phyloP scores from a whole-genome alignment of 352 stramenopile species.

The Phytopythium aichiense region DNA sequence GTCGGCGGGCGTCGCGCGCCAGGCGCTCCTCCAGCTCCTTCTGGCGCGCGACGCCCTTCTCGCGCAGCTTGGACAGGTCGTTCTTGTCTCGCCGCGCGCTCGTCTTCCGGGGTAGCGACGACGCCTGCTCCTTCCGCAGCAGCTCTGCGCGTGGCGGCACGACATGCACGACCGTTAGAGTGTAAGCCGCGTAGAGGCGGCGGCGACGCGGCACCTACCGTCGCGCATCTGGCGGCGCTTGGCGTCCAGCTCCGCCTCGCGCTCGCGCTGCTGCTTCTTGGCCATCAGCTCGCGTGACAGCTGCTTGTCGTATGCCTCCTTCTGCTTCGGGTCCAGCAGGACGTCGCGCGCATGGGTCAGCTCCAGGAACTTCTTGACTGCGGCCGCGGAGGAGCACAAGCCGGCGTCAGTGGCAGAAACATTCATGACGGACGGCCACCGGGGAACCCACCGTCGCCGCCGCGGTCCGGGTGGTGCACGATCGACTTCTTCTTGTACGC shows the following conservation, averaged over 20 bases:
- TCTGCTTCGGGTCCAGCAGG: conserved; percentile 74
- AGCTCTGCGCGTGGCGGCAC: conserved; percentile 31
- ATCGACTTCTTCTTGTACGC: conserved; percentile 85
- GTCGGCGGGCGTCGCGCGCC: conserved; percentile 33
- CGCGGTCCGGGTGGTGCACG: conserved; percentile 72
- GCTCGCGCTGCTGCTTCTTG: conserved; percentile 66
- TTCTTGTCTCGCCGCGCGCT: conserved; percentile 25
- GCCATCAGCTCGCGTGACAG: conserved; percentile 55
- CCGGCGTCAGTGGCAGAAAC: too few species aligned
- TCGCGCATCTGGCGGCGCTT: conserved; percentile 65
- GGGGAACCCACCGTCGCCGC: conserved; percentile 56
- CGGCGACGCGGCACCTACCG: conserved; percentile 19
- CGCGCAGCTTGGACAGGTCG: conserved; percentile 52
- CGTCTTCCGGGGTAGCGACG: conserved; percentile 33
- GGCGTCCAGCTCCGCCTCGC: conserved; percentile 47
- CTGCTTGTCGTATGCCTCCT: conserved; percentile 80
- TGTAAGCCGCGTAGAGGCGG: neutral
- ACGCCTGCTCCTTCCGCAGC: conserved; percentile 50
- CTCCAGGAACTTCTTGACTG: conserved; percentile 82
- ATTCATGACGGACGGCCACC: neutral
- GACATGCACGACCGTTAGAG: neutral
- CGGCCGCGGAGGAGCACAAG: neutral
- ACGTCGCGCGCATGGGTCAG: conserved; percentile 73
- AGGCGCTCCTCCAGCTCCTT: conserved; percentile 50
- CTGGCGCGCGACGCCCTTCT: conserved; percentile 46